Evolutionary conservation across 345 rosid species (phyloP).

Genomic region (Eutrema yunnanense): DNA sequence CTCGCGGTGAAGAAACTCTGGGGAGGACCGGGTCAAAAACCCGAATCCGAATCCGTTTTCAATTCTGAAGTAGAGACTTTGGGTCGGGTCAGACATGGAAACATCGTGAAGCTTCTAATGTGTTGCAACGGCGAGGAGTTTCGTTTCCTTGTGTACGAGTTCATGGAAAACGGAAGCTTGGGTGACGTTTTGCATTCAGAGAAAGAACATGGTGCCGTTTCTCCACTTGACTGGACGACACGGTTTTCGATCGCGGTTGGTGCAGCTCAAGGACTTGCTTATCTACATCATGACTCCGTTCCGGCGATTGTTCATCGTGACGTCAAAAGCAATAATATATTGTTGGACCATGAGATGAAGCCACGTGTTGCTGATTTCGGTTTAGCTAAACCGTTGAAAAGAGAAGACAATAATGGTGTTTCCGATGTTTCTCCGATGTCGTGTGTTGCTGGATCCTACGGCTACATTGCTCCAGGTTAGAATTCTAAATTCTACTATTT

Average conservation of each 20-base stretch:
- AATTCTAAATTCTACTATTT: too few relatives aligned
- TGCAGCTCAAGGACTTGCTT: constrained; percentile 63
- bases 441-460: constrained; percentile 59
- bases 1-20: constrained; percentile 67
- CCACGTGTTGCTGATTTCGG: constrained; percentile 80
- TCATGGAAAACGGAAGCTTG: constrained; percentile 73
- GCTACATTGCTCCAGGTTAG: constrained; percentile 84
- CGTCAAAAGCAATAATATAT: constrained; percentile 70
- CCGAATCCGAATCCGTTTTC: constrained; percentile 20
- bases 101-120: constrained; percentile 55
- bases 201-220: constrained; percentile 22
- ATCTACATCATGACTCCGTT: constrained; percentile 64
- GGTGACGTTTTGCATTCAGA: constrained; percentile 56
- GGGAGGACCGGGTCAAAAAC: constrained; percentile 23
- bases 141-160: constrained; percentile 53
- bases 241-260: constrained; percentile 51
- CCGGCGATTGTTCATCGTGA: constrained; percentile 75
- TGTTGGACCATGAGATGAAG: constrained; percentile 53
- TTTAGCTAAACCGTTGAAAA: constrained; percentile 52
- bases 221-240: constrained; percentile 40
- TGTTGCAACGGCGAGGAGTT: constrained; percentile 43
- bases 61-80: constrained; percentile 52
- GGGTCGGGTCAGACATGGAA: constrained; percentile 59
- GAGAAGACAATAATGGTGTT: constrained; percentile 5
- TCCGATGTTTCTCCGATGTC: constrained; percentile 34